Evolutionary conservation across 306 rosid species (phyloP).

Genomic region (Dryas drummondii): DNA sequence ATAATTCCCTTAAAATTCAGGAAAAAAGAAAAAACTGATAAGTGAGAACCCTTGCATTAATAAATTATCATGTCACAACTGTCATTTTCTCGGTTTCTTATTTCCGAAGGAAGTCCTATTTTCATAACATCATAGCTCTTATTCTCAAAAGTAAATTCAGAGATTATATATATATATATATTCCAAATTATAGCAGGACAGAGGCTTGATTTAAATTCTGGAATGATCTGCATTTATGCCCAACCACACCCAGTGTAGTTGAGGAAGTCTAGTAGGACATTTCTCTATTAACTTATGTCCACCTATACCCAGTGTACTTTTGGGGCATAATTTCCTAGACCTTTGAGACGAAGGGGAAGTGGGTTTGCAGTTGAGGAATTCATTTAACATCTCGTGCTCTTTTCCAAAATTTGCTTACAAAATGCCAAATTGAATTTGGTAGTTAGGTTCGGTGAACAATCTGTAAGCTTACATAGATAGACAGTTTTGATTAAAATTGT

Average conservation of each 20-base stretch:
- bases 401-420: not conserved
- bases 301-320: no score
- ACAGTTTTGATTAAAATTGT: not conserved
- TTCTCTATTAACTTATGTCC: no score
- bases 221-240: not conserved
- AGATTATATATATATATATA: not conserved
- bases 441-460: not conserved
- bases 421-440: not conserved
- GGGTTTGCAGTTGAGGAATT: not conserved
- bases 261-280: not conserved
- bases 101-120: not conserved
- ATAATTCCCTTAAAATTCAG: not conserved
- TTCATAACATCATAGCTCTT: not conserved
- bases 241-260: not conserved
- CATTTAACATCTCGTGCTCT: not conserved
- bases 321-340: not conserved
- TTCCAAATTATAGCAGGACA: not conserved
- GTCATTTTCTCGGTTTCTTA: no score
- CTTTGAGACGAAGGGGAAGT: not conserved
- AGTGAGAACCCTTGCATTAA: not conserved
- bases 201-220: not conserved
- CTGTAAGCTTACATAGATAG: not conserved
- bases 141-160: not conserved
- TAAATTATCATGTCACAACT: not conserved
- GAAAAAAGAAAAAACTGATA: not conserved